Evolutionary conservation across 352 stramenopile species (phyloP).

Genomic region (Thraustochytrium sp.): DNA sequence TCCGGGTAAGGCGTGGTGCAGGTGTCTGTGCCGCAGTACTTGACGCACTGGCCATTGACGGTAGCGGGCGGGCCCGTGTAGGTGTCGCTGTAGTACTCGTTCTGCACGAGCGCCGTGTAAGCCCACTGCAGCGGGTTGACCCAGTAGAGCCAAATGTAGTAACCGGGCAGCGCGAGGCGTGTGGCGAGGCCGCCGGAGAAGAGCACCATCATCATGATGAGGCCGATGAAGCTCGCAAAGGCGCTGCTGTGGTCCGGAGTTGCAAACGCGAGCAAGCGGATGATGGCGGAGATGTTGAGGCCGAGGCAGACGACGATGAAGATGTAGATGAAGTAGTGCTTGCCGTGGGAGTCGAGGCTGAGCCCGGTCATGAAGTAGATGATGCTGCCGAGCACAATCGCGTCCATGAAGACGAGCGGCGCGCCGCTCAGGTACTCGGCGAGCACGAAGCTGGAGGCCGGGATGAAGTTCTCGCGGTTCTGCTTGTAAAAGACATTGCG

Average conservation of each 20-base stretch:
- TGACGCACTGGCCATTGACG: slow-evolving; percentile 25
- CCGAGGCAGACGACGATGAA: not conserved
- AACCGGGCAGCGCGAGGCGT: slow-evolving; percentile 58
- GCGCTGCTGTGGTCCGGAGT: slow-evolving; percentile 56
- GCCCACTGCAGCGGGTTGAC: slow-evolving; percentile 61
- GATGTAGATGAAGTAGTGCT: slow-evolving; percentile 25
- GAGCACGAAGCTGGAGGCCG: slow-evolving; percentile 52
- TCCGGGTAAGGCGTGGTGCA: not conserved
- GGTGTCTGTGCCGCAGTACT: not conserved
- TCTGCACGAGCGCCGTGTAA: slow-evolving; percentile 52
- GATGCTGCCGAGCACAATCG: slow-evolving; percentile 6
- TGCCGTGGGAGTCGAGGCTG: not conserved
- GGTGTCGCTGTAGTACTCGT: slow-evolving; percentile 39
- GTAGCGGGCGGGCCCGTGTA: not conserved
- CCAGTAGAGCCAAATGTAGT: slow-evolving; percentile 65
- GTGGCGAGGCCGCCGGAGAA: slow-evolving; percentile 63
- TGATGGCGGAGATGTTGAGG: slow-evolving; percentile 58
- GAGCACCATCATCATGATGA: slow-evolving; percentile 58
- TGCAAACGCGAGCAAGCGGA: slow-evolving; percentile 59
- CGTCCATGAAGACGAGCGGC: slow-evolving; percentile 22
- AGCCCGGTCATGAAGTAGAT: slow-evolving; percentile 35
- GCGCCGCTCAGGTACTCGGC: slow-evolving; percentile 49
- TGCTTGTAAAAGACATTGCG: slow-evolving; percentile 60
- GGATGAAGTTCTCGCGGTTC: slow-evolving; percentile 54
- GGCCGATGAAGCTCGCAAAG: slow-evolving; percentile 54